Evolutionary conservation across 495 filamentous ascomycete species (phyloP).

Genomic region (Apiosordaria backusii): DNA sequence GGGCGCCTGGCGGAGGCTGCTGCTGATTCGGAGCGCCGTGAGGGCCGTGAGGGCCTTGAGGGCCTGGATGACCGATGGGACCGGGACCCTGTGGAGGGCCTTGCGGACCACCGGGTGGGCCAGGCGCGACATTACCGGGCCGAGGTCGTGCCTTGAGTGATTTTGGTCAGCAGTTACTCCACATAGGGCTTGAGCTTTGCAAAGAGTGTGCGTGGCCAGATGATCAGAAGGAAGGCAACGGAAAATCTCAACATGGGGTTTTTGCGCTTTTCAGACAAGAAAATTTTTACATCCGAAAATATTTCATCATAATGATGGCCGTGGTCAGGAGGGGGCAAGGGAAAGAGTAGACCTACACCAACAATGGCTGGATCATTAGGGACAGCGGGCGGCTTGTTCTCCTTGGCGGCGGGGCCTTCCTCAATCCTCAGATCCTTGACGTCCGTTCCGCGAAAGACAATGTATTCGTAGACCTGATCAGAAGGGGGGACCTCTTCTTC

Average conservation of each 20-base stretch:
- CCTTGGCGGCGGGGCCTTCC: conserved; percentile 62
- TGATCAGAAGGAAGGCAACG: conserved; percentile 99
- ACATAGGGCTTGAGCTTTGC: conserved; percentile 9
- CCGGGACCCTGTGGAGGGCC: conserved; percentile 32
- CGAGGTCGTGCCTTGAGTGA: conserved; percentile 40
- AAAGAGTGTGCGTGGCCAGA: conserved; percentile 13
- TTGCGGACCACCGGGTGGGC: conserved; percentile 18
- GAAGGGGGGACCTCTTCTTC: conserved; percentile 77
- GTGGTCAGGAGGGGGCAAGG: background rate
- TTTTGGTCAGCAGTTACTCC: conserved; percentile 25
- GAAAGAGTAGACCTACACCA: conserved; percentile 66
- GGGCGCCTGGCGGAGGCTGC: conserved; percentile 26
- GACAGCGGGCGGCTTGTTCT: conserved; percentile 70
- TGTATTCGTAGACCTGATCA: conserved; percentile 91
- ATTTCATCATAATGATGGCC: conserved; percentile 65
- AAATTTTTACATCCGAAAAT: conserved; percentile 76
- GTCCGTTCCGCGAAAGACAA: conserved; percentile 97
- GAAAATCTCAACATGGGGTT: conserved; percentile 79
- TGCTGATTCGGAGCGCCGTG: conserved; percentile 31
- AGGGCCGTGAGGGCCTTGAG: conserved; percentile 17
- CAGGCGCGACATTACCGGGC: conserved; percentile 34
- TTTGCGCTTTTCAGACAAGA: conserved; percentile 83
- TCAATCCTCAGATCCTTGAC: conserved; percentile 96
- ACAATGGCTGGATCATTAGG: conserved; percentile 96
- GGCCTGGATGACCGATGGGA: conserved; percentile 27